Evolutionary conservation across 495 filamentous ascomycete genomes (phyloP), one percentile per base, ranked within the genome.

Genomic region (Aspergillus bertholletiae): DNA sequence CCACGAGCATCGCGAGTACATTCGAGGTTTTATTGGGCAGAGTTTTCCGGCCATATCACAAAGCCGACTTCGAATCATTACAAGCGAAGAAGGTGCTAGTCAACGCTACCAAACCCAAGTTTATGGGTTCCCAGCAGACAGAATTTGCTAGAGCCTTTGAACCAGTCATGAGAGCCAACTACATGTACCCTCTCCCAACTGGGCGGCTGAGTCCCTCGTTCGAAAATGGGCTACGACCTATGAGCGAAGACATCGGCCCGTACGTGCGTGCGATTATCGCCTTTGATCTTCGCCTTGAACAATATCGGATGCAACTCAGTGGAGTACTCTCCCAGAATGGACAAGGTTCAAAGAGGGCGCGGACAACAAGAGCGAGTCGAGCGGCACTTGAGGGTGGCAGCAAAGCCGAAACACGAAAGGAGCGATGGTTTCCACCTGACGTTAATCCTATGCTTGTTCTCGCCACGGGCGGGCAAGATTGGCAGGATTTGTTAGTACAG

Each of bases 341-440:
- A 3, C 74, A 69, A 22, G 63, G 63, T 8, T 71, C 73, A 12
- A 92, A 91, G 66, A 79, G 83, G 17, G 78, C 84, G 62, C 74
- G 94, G 22, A 92, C 79, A 0, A 97, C 94, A 0, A 74, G 92
- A 39, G 82, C 90, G 20, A 88, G 89, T 24, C 81, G 91, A 34
- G 88, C 88, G 12, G 95, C 93, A 0, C 75, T 92, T 0, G 92
- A 96, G 61, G 92, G 92, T 17, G 86, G 90, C 1, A 78, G 78
- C 41, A 83, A 94, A 59, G 80, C 83, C 34, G 83, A 76, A 2
- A 89, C 83, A 17, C 80, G 90, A 45, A 83, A 81, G 49, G 90
- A 94, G 66, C 79, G 80, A 47, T 96, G 91, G 83, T 93, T 96
- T 66, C 76, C 81, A n/a, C 75, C 75, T 21, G 76, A 83, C 5